Base-by-base conservation (phyloP, 2,329 filamentous ascomycete genomes). In the Amylocarpus encephaloides region DNA sequence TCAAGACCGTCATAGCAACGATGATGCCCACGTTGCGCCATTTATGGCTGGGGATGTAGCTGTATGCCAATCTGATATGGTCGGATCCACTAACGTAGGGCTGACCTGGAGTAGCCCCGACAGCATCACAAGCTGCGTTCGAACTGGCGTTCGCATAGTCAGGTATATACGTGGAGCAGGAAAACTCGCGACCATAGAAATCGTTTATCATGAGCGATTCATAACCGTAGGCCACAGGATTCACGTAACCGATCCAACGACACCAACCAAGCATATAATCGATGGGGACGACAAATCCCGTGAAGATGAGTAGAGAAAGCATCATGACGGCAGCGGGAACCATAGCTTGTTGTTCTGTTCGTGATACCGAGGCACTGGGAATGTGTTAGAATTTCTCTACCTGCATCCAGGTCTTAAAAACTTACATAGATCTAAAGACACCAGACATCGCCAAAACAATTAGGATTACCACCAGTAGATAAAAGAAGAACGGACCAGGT, bases 151-250 rank as follows among this genome's bases (percentile, higher is more conserved):
- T 41, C 10, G 48, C 46, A 36, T 47, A 58, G 2, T 52, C 52
- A 26, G 48, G 57, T 15, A 43, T 38, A 38, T 39, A 49, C 59
- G 30, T 13, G 5, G 45, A 43, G 48, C 58, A 60, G 1, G 46
- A 32, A 38, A 59, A 52, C 7, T 49, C 11, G 15, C 54, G 47
- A 34, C 43, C 52, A 32, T 55, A 47, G 36, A 94, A 94, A 66
- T 95, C 89, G 68, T 93, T 94, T 57, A 87, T 77, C 76, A 91
- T 84, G 18, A 93, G 74, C 0, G 82, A 72, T 66, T 93, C 88
- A 62, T 92, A 94, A 0, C 81, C 80, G 57, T 93, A 93, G 1
- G 79, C 81, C 10, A 93, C 76, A 1, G 59, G 59, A 45, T 61
- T 51, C 2, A 61, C n/a, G 36, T 87, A 91, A 64, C 84, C 86